These are phyloP conservation scores for Aureobasidium uvarum DNA, from an alignment of 2,329 filamentous ascomycete genomes.

Conservation along the genomic window DNA sequence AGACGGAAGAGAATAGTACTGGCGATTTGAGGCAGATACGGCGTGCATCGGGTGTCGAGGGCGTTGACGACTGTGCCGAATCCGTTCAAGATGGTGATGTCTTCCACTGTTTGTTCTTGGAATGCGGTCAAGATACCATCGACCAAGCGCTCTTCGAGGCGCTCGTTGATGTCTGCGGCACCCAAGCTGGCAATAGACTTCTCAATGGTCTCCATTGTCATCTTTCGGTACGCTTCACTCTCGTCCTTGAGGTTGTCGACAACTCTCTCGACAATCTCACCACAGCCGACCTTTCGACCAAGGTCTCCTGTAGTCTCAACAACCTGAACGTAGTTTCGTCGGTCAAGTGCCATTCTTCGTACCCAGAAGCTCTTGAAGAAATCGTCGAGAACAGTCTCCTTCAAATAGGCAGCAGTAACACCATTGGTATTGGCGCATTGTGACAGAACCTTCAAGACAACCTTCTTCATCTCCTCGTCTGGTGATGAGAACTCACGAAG, in stretches of 20 bases:
- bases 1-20: conserved; percentile 93
- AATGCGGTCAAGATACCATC: conserved; percentile 95
- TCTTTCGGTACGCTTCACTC: conserved; percentile 96
- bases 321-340: conserved; percentile 95
- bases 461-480: conserved; percentile 99
- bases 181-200: conserved; percentile 92
- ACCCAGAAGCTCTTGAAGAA: conserved; percentile 99
- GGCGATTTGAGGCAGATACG: conserved; percentile 94
- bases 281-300: conserved; percentile 94
- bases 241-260: conserved; percentile 97
- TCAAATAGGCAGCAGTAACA: conserved; percentile 90
- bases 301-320: conserved; percentile 98
- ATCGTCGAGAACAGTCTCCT: conserved; percentile 89
- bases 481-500: conserved; percentile 94
- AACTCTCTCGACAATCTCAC: conserved; percentile 89
- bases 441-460: conserved; percentile 94
- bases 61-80: conserved; percentile 98
- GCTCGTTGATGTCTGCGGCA: conserved; percentile 88
- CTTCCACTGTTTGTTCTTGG: conserved; percentile 96
- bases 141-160: conserved; percentile 88
- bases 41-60: conserved; percentile 88
- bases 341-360: conserved; percentile 91
- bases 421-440: conserved; percentile 93
- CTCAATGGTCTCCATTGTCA: conserved; percentile 97
- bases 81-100: conserved; percentile 92